Base-by-base conservation (phyloP, 495 filamentous ascomycete species). In the Pyrenopolyporus hunteri region DNA sequence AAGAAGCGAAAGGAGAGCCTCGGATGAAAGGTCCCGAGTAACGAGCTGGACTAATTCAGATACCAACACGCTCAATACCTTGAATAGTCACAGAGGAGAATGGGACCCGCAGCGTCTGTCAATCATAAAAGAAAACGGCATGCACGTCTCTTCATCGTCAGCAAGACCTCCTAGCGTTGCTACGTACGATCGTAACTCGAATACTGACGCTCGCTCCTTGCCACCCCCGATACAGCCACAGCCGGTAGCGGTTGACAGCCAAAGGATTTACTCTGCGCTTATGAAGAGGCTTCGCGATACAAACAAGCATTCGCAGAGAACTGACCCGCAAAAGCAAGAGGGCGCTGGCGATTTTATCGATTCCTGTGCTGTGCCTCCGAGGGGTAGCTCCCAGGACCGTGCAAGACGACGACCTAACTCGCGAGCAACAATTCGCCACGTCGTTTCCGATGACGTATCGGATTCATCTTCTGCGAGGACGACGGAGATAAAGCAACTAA, bases 1-100 rank as follows among this genome's bases (percentile, higher is more conserved):
- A 6, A 71, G 69, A 56, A 87, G 80, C 63, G 79, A 83, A 71
- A 58, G 64, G 10, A 72, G 73, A 45, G 49, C 80, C 7, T 79
- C 74, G 17, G 82, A 84, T 19, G 82, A 83, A 13, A 82, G 75
- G 44, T 91, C 89, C 48, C 80, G 87, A 11, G 82, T 92, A 32
- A 92, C 88, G 10, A 93, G 90, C 68, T 92, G 89, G 90, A 80
- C 83, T 3, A 81, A 87, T 63, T 93, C 80, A 4, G 77, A 73
- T 1, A 72, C 74, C 0, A 80, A 72, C 37, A 82, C 78, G 4
- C 67, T 79, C 2, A 72, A 74, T 22, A 79, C 73, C 23, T 70
- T 66, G 59, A 70, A 49, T 48, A 74, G 60, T 50, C 65, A 31
- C 70, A 74, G 69, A 56, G 68, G 46, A 3, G 78, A 81, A 19